Evolutionary conservation across 2,329 filamentous ascomycete species (phyloP), one percentile per base, ranked within the genome.

Genomic region (Uncinocarpus reesii): DNA sequence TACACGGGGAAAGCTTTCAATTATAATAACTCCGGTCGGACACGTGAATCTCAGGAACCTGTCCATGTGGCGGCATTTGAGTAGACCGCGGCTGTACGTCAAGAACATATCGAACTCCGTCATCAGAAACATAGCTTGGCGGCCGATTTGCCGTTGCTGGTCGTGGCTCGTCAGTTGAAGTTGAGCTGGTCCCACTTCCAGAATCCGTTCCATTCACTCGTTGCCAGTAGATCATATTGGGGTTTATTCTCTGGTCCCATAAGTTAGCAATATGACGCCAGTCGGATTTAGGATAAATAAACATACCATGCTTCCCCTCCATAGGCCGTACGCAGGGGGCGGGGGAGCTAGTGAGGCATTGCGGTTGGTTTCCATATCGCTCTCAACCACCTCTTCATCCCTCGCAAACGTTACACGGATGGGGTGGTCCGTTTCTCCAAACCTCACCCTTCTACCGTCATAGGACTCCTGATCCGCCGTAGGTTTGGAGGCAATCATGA

Each of bases 301-400:
- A 79, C 81, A 65, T 75, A 86, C 82, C 65, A 92, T 85, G 59
- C 83, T 90, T 63, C 82, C 81, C 45, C 86, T 75, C 85, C 86
- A 93, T 1, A 87, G 69, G 0, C 88, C 88, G 61, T 95, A 95
- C 1, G 86, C 86, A 0, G 89, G 88, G 3, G 89, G 88, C 7
- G 80, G 78, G 16, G 74, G 55, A 57, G 59, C 62, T 47, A 63
- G 29, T n/a, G 31, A 20, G n/a, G 13, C 5, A 8, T 23, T 34
- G 0, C 75, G 68, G 50, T 71, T 76, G 49, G 77, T 73, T 42
- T 55, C 51, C 46, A 73, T 63, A 2, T 75, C 77, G 26, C 55
- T 55, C 18, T 55, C 47, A 1, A 70, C 75, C 15, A 78, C 76
- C 58, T 88, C 85, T 58, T 89, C 84, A 59, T 92, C 86, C 34